Evolutionary conservation across 371 early-diverging fungal species (phyloP).

Genomic region (Blakeslea trispora): DNA sequence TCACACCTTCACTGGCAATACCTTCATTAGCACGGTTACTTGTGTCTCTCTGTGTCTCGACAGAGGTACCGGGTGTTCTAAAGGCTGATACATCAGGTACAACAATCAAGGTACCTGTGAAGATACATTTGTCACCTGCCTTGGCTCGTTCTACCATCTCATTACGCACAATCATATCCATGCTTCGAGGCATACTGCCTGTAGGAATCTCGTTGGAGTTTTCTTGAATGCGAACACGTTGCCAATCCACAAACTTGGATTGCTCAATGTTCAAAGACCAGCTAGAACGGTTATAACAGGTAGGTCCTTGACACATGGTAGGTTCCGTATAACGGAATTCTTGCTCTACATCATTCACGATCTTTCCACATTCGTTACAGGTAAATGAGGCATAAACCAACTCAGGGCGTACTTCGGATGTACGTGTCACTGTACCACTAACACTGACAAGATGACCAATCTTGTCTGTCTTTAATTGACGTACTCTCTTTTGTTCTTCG

Average conservation of each 20-base stretch:
- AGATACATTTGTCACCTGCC: constrained; percentile 94
- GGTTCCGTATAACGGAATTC: constrained; percentile 99
- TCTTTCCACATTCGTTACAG: constrained; percentile 88
- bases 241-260: constrained; percentile 98
- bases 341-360: constrained; percentile 89
- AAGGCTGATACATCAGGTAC: constrained; percentile 93
- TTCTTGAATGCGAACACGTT: constrained; percentile 98
- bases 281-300: constrained; percentile 85
- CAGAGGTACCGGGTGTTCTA: constrained; percentile 64
- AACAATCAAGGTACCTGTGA: constrained; percentile 95
- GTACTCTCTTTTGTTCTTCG: constrained; percentile 64
- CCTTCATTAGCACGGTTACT: constrained; percentile 64
- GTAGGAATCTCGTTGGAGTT: constrained; percentile 97
- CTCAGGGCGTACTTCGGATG: constrained; percentile 98
- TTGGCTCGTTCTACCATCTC: constrained; percentile 97
- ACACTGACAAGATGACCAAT: constrained; percentile 91
- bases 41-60: constrained; percentile 67
- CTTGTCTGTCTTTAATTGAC: constrained; percentile 86
- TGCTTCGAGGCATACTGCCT: constrained; percentile 97
- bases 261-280: constrained; percentile 88
- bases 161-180: constrained; percentile 97
- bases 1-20: constrained; percentile 75
- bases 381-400: constrained; percentile 91
- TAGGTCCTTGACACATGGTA: constrained; percentile 86
- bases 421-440: constrained; percentile 97